Conservation (phyloP, 1,284 basidiomycete species). For the Ceratobasidium theobromae region DNA sequence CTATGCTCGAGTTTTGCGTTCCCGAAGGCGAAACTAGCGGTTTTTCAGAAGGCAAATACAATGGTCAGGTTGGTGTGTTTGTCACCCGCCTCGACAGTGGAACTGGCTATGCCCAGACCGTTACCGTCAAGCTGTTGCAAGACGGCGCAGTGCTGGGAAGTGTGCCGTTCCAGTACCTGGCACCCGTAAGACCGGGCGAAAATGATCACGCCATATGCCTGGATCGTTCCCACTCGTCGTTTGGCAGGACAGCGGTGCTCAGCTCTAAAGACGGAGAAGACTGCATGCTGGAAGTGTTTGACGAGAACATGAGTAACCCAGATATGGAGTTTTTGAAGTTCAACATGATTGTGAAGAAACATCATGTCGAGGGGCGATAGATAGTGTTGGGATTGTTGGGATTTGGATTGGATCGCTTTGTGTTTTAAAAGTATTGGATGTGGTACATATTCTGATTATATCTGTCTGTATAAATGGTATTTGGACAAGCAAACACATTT, state of each 20-base stretch:
- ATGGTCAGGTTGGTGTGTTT: slow-evolving; percentile 11
- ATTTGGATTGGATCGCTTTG: slow-evolving; percentile 6
- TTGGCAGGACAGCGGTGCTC: slow-evolving; percentile 12
- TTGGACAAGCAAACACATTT: background rate
- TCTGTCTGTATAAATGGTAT: background rate
- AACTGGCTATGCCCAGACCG: slow-evolving; percentile 7
- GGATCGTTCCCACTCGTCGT: slow-evolving; percentile 19
- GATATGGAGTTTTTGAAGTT: slow-evolving; percentile 28
- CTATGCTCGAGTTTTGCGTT: slow-evolving; percentile 26
- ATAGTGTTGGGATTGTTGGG: background rate
- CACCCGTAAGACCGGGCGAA: slow-evolving; percentile 1
- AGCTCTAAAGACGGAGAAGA: slow-evolving; percentile 25
- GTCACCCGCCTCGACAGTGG: slow-evolving; percentile 24
- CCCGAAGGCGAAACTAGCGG: slow-evolving; percentile 24
- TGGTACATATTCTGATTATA: slow-evolving; percentile 17
- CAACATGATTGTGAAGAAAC: slow-evolving; percentile 21
- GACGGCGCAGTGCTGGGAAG: slow-evolving; percentile 12
- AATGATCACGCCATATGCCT: slow-evolving; percentile 23
- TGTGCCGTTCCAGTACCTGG: slow-evolving; percentile 20
- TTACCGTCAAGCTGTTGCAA: slow-evolving; percentile 13
- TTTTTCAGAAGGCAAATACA: slow-evolving; percentile 6
- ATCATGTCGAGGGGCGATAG: background rate
- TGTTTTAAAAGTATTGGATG: slow-evolving; percentile 27
- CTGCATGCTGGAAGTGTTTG: slow-evolving; percentile 25
- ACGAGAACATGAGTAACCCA: slow-evolving; percentile 27